Evolutionary conservation across 2,329 filamentous ascomycete genomes (phyloP).

Genomic region (Exutisphaerella laricina): DNA sequence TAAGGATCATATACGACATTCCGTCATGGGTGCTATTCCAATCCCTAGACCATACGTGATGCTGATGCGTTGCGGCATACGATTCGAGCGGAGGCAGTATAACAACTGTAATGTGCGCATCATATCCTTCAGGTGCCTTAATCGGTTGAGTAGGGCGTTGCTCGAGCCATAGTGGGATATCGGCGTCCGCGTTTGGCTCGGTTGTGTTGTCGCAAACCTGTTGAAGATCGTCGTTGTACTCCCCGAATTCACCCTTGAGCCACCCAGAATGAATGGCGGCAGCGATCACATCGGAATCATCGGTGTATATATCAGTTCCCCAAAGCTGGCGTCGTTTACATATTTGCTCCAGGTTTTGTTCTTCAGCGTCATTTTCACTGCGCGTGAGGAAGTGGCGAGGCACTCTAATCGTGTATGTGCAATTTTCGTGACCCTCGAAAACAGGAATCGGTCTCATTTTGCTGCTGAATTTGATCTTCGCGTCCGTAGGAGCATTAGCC

Average conservation of each 20-base stretch:
- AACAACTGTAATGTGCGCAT: conserved; percentile 80
- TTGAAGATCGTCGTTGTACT: conserved; percentile 38
- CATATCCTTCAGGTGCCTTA: conserved; percentile 60
- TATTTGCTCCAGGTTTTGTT: conserved; percentile 70
- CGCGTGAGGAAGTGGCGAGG: conserved; percentile 64
- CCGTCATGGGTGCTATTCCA: conserved; percentile 77
- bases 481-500: conserved; percentile 37
- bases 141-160: conserved; percentile 52
- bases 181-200: conserved; percentile 32
- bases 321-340: conserved; percentile 75
- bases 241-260: conserved; percentile 81
- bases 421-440: conserved; percentile 76
- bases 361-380: conserved; percentile 14
- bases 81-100: conserved; percentile 73
- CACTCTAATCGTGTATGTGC: conserved; percentile 82
- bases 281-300: conserved; percentile 89
- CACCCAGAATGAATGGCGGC: conserved; percentile 91
- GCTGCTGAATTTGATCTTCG: conserved; percentile 54
- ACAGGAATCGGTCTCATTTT: conserved; percentile 68
- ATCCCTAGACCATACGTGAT: conserved; percentile 74
- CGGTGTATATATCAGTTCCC: conserved; percentile 92
- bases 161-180: conserved; percentile 15
- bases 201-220: conserved; percentile 32
- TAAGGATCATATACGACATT: conserved; percentile 78
- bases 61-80: conserved; percentile 69